Percentiles rank a stretch among this genome's conserved stretches.
phyloP scores from a whole-genome alignment of 2,329 filamentous ascomycete genomes.

The Stagonosporopsis rhizophila region DNA sequence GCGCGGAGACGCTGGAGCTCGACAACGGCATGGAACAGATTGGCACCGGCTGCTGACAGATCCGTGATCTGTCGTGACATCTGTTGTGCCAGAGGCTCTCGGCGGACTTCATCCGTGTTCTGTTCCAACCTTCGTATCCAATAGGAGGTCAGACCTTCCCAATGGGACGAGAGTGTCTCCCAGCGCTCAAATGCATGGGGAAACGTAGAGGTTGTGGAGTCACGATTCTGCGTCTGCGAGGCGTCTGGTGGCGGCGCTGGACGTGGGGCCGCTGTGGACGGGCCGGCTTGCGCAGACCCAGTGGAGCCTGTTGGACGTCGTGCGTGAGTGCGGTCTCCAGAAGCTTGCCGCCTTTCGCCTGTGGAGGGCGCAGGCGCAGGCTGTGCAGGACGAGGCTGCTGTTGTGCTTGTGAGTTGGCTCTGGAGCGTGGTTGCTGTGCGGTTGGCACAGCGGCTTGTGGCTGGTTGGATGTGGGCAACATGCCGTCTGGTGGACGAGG shows the following conservation, averaged over 20 bases:
- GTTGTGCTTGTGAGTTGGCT: conserved; percentile 45
- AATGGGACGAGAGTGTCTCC: conserved; percentile 96
- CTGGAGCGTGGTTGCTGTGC: conserved; percentile 42
- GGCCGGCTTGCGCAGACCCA: conserved; percentile 42
- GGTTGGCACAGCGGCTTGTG: conserved; percentile 36
- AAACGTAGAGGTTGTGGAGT: conserved; percentile 69
- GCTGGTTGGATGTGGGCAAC: conserved; percentile 30
- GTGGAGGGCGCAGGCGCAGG: conserved; percentile 24
- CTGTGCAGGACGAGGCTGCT: conserved; percentile 44
- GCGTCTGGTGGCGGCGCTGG: conserved; percentile 33
- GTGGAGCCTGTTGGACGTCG: conserved; percentile 37
- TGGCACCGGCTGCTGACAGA: conserved; percentile 94
- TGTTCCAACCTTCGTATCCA: conserved; percentile 94
- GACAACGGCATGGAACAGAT: conserved; percentile 96
- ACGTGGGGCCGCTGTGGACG: conserved; percentile 31
- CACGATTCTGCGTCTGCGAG: conserved; percentile 39
- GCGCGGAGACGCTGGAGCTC: conserved; percentile 92
- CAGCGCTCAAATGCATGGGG: conserved; percentile 97
- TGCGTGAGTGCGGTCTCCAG: conserved; percentile 37
- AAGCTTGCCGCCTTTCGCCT: conserved; percentile 40
- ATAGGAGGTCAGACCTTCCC: conserved; percentile 96
- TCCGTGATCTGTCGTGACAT: conserved; percentile 94
- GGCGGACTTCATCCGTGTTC: conserved; percentile 83
- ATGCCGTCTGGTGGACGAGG: conserved; percentile 41
- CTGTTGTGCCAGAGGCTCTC: conserved; percentile 84